Conservation (phyloP, 768 basidiomycete species). For the Naganishia antarctica region DNA sequence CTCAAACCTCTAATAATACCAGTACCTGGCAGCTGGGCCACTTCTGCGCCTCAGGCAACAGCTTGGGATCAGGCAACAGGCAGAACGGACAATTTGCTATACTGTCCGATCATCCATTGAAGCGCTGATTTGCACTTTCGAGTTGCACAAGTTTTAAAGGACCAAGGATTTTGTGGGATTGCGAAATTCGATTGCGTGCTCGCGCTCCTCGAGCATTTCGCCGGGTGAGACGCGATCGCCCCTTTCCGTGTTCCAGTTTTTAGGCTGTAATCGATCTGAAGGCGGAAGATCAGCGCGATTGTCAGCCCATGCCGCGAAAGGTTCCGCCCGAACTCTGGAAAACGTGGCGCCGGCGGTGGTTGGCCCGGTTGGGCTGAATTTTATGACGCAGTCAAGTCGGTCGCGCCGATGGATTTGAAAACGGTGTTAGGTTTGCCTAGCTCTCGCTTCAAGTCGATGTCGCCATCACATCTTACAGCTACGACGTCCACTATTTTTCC, state of each 20-base stretch:
- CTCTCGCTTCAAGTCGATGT: constrained; percentile 13
- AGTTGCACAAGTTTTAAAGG: too few relatives aligned
- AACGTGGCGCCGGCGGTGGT: background rate
- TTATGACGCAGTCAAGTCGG: background rate
- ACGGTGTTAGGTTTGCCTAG: background rate
- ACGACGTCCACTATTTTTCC: background rate
- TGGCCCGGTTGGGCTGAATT: background rate
- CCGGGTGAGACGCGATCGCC: constrained; percentile 7
- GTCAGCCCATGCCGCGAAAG: background rate
- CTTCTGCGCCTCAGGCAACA: too few relatives aligned
- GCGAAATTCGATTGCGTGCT: too few relatives aligned
- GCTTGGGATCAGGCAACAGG: too few relatives aligned
- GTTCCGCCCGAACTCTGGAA: constrained; percentile 3
- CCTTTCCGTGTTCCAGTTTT: background rate
- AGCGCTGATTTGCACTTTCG: too few relatives aligned
- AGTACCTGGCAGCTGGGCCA: too few relatives aligned
- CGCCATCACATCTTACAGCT: constrained; percentile 14
- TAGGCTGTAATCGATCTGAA: background rate
- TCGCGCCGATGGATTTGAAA: constrained; percentile 8
- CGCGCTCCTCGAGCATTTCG: background rate
- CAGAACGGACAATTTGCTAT: too few relatives aligned
- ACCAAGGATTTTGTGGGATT: too few relatives aligned
- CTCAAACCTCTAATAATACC: too few relatives aligned
- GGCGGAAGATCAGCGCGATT: background rate
- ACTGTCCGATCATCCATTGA: too few relatives aligned